phyloP scores from a whole-genome alignment of 225 moss, liverwort and hornwort species.

The Marchantia polymorpha region DNA sequence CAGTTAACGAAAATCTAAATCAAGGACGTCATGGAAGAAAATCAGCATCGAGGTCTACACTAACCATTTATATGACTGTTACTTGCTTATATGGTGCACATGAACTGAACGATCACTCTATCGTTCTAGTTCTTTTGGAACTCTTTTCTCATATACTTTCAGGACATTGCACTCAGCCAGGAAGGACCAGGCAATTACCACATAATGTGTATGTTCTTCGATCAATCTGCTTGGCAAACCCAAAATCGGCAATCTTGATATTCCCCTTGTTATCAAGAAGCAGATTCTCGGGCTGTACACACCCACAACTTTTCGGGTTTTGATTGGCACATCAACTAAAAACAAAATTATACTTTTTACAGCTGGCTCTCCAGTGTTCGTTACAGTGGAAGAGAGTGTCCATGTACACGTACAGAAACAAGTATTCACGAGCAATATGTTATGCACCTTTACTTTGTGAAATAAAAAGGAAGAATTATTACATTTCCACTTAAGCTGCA shows the following conservation, averaged over 20 bases:
- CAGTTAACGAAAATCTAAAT: neutral
- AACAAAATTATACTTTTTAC: too few species aligned
- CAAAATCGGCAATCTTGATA: conserved; percentile 92
- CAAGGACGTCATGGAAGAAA: neutral
- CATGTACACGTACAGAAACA: too few species aligned
- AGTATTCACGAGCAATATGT: neutral
- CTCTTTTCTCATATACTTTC: neutral
- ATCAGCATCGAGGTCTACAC: too few species aligned
- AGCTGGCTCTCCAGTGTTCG: too few species aligned
- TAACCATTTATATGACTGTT: too few species aligned
- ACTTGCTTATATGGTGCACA: too few species aligned
- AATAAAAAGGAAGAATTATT: too few species aligned
- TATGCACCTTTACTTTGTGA: too few species aligned
- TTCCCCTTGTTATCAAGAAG: conserved; percentile 86
- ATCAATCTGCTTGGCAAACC: conserved; percentile 93
- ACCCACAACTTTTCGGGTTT: neutral
- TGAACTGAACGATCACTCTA: neutral
- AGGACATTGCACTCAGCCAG: neutral
- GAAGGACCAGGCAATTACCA: conserved; percentile 33
- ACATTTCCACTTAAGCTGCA: too few species aligned
- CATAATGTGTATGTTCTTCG: conserved; percentile 61
- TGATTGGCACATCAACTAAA: too few species aligned
- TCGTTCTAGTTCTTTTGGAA: neutral
- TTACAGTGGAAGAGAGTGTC: too few species aligned
- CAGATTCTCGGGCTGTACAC: conserved; percentile 76